Evolutionary conservation across 2,329 filamentous ascomycete genomes (phyloP).

Genomic region (Fusarium stilboides): DNA sequence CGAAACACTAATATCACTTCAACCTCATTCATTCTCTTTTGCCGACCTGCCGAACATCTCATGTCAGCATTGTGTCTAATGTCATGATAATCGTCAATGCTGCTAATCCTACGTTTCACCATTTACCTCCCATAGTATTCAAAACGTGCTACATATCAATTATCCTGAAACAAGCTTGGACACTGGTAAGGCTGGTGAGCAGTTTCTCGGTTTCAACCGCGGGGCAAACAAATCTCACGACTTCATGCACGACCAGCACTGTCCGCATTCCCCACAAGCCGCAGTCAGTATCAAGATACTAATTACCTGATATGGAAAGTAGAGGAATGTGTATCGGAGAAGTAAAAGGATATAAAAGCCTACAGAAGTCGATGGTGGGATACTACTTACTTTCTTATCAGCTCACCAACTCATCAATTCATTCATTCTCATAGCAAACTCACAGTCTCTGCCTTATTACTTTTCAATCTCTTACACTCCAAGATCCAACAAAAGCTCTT

Average conservation of each 20-base stretch:
- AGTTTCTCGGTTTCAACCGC: background rate
- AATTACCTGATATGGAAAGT: background rate
- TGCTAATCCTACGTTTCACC: constrained; percentile 7
- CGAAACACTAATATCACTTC: too few species aligned
- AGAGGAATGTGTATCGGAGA: too few species aligned
- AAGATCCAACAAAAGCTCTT: background rate
- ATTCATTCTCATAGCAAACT: too few species aligned
- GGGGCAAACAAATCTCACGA: too few species aligned
- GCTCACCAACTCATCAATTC: too few species aligned
- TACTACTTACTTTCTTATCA: too few species aligned
- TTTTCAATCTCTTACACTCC: too few species aligned
- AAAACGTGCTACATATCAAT: background rate
- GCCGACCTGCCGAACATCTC: background rate
- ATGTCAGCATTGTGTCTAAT: background rate
- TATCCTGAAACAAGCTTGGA: background rate
- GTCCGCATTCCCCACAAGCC: background rate
- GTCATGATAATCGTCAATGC: background rate
- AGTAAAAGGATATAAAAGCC: too few species aligned
- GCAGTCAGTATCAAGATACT: background rate
- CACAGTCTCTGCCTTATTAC: too few species aligned
- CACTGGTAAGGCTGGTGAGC: background rate
- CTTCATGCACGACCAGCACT: background rate
- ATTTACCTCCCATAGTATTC: background rate
- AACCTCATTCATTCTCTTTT: too few species aligned
- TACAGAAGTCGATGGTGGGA: too few species aligned